Percentiles rank a stretch among this genome's conserved stretches.
Evolutionary conservation across 768 basidiomycete species (phyloP).

Genomic region (Leccinum pellstonianum): DNA sequence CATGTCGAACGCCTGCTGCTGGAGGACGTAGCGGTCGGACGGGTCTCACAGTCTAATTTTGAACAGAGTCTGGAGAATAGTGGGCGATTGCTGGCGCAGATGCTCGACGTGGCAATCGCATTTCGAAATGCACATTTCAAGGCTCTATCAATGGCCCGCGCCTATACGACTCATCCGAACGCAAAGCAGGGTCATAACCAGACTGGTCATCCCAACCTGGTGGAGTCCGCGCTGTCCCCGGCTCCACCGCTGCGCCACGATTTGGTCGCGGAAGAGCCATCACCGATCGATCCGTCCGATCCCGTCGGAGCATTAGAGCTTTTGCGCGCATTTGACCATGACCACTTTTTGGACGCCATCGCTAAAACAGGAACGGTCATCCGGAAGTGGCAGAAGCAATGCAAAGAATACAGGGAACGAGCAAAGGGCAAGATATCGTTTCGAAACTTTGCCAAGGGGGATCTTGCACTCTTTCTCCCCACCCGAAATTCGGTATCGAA

Average conservation of each 20-base stretch:
- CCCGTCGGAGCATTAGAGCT: conserved; percentile 66
- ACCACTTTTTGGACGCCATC: conserved; percentile 81
- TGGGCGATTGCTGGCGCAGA: conserved; percentile 72
- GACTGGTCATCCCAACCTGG: conserved; percentile 33
- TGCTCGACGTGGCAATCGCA: conserved; percentile 75
- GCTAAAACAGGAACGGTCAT: conserved; percentile 81
- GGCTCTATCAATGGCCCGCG: conserved; percentile 60
- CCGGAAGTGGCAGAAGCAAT: conserved; percentile 97
- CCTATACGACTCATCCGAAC: conserved; percentile 52
- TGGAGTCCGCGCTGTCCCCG: conserved; percentile 50
- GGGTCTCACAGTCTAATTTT: conserved; percentile 62
- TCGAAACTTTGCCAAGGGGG: conserved; percentile 91
- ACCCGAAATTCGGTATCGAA: conserved; percentile 91
- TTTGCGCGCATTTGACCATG: conserved; percentile 76
- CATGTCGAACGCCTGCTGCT: conserved; percentile 68
- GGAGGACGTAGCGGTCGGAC: conserved; percentile 70
- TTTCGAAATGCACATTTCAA: conserved; percentile 78
- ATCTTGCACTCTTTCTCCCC: conserved; percentile 92
- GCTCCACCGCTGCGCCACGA: conserved; percentile 48
- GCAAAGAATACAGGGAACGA: conserved; percentile 93
- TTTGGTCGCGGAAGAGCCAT: conserved; percentile 57
- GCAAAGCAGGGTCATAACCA: conserved; percentile 42
- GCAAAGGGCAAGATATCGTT: conserved; percentile 97
- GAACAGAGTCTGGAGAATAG: conserved; percentile 67
- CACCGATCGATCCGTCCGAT: conserved; percentile 78